Conservation (phyloP, 768 basidiomycete species). For the Cystofilobasidium ferigula region DNA sequence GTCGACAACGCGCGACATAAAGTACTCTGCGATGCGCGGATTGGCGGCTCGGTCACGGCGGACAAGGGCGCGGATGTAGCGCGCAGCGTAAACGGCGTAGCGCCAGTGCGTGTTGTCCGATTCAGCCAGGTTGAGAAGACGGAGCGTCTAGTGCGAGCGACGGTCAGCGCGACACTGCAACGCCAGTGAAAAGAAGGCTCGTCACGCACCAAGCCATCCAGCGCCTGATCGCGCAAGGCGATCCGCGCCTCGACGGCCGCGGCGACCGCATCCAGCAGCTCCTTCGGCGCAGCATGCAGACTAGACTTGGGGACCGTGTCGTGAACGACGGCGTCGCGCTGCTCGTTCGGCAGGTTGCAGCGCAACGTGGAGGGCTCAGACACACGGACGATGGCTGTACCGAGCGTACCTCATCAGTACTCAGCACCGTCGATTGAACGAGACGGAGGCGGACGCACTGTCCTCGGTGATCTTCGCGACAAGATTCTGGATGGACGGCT, state of each 20-base stretch:
- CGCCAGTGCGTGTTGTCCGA: conserved; percentile 19
- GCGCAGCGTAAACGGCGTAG: conserved; percentile 18
- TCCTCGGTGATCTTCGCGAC: conserved; percentile 55
- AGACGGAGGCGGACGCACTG: conserved; percentile 40
- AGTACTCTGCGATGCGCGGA: conserved; percentile 20
- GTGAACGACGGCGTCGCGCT: neutral
- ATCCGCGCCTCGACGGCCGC: neutral
- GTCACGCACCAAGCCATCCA: conserved; percentile 13
- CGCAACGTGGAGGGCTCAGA: conserved; percentile 21
- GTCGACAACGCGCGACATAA: conserved; percentile 19
- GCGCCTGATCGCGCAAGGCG: conserved; percentile 5
- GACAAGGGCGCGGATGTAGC: conserved; percentile 24
- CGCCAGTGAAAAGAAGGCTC: neutral
- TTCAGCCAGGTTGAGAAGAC: conserved; percentile 22
- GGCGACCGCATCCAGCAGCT: neutral
- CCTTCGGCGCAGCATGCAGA: conserved; percentile 2
- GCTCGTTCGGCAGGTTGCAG: neutral
- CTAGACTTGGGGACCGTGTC: conserved; percentile 3
- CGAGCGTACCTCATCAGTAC: conserved; percentile 47
- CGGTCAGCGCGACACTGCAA: neutral
- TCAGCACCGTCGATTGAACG: neutral
- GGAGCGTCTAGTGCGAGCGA: neutral
- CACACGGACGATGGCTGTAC: conserved; percentile 47
- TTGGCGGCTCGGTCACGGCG: conserved; percentile 16
- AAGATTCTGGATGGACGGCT: conserved; percentile 69